A percentile compares a stretch with the other conserved stretches of the same genome.
Conservation (phyloP, 2,329 filamentous ascomycete genomes). For the Alternaria postmessia region DNA sequence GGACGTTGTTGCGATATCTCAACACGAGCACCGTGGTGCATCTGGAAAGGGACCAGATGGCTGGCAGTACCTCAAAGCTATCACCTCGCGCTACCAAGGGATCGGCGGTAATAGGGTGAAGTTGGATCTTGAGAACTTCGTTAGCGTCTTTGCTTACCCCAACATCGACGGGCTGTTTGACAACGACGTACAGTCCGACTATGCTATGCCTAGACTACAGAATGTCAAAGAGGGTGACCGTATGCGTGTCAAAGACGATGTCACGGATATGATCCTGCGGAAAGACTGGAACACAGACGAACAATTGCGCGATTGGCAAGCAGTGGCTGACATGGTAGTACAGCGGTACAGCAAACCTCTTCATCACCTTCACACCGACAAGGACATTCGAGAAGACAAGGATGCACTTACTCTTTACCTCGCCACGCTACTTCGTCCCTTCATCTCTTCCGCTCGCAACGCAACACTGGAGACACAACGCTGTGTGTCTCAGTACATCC, state of each 20-base stretch:
- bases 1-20: constrained; percentile 22
- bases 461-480: constrained; percentile 53
- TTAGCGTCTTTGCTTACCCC: constrained; percentile 56
- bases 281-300: constrained; percentile 21
- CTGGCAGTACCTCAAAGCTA: constrained; percentile 49
- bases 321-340: constrained; percentile 70
- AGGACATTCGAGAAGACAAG: constrained; percentile 26
- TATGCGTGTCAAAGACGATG: constrained; percentile 51
- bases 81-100: constrained; percentile 55
- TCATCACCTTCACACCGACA: constrained; percentile 37
- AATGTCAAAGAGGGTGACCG: constrained; percentile 47
- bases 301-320: constrained; percentile 67
- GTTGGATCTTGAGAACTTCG: constrained; percentile 59
- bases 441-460: constrained; percentile 49
- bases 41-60: background rate
- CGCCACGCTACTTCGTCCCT: constrained; percentile 44
- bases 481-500: constrained; percentile 59
- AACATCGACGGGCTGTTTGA: constrained; percentile 51
- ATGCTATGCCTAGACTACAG: constrained; percentile 51
- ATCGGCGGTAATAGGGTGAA: constrained; percentile 55
- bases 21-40: background rate
- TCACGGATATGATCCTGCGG: constrained; percentile 55
- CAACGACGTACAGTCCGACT: constrained; percentile 41
- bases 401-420: constrained; percentile 38
- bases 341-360: constrained; percentile 68